Evolutionary conservation across 2,329 filamentous ascomycete species (phyloP).

Genomic region (Diaporthe capsici): DNA sequence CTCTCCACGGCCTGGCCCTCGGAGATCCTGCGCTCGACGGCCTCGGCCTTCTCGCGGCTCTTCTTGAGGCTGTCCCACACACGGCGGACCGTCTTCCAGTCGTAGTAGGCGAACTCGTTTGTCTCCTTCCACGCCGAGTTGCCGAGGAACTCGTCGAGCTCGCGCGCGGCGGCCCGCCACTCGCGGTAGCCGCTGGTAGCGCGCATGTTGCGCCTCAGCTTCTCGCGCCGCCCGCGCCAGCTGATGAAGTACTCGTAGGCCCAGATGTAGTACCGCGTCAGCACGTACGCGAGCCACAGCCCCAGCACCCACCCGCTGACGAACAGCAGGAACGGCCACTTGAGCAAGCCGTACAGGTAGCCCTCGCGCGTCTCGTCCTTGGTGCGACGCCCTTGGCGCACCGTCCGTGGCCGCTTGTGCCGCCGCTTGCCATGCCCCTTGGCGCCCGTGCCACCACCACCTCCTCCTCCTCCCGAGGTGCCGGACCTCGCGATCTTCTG

Average conservation of each 20-base stretch:
- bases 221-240: constrained; percentile 86
- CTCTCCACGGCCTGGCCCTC: constrained; percentile 56
- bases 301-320: constrained; percentile 86
- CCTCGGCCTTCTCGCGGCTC: constrained; percentile 72
- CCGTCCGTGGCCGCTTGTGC: constrained; percentile 49
- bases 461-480: constrained; percentile 19
- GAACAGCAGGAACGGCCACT: constrained; percentile 89
- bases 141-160: constrained; percentile 84
- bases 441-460: constrained; percentile 54
- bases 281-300: constrained; percentile 80
- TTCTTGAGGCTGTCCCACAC: constrained; percentile 83
- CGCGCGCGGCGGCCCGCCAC: constrained; percentile 85
- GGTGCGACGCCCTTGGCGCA: constrained; percentile 67
- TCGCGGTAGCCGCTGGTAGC: constrained; percentile 81
- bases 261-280: constrained; percentile 90
- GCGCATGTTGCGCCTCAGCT: constrained; percentile 78
- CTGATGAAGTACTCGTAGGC: constrained; percentile 92
- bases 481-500: constrained; percentile 67
- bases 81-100: constrained; percentile 84
- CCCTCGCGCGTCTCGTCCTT: constrained; percentile 96
- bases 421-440: constrained; percentile 56
- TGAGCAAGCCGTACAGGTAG: constrained; percentile 87
- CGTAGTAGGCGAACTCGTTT: constrained; percentile 87
- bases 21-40: constrained; percentile 53
- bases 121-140: constrained; percentile 85